Evolutionary conservation across 331 rosid species (phyloP).

Genomic region (Stylosanthes scabra): DNA sequence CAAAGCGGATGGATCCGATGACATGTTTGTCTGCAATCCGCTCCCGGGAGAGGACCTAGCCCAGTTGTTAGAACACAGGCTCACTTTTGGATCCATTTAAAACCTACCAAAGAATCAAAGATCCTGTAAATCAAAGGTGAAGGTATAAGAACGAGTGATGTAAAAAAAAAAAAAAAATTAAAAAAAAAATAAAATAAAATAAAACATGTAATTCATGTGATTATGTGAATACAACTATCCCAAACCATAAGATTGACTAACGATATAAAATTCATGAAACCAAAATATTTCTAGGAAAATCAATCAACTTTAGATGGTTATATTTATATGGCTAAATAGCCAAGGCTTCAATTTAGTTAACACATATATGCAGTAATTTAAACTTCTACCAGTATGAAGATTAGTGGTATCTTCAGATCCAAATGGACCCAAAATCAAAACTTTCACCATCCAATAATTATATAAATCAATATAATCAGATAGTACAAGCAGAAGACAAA

Average conservation of each 20-base stretch:
- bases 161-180: not conserved
- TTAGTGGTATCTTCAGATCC: slow-evolving; percentile 31
- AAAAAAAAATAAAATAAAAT: not conserved
- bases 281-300: slow-evolving; percentile 10
- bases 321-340: slow-evolving; percentile 9
- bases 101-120: slow-evolving; percentile 33
- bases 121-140: slow-evolving; percentile 39
- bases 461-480: not conserved
- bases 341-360: slow-evolving; percentile 36
- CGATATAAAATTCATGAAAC: slow-evolving; percentile 24
- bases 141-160: slow-evolving; percentile 18
- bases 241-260: slow-evolving; percentile 7
- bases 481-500: slow-evolving; percentile 8
- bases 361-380: slow-evolving; percentile 13
- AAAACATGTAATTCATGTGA: not conserved
- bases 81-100: slow-evolving; percentile 70
- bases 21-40: slow-evolving; percentile 47
- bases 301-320: slow-evolving; percentile 17
- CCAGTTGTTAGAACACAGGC: slow-evolving; percentile 59
- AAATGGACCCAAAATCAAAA: slow-evolving; percentile 15
- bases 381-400: slow-evolving; percentile 20
- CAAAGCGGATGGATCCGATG: slow-evolving; percentile 52
- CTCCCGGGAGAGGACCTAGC: slow-evolving; percentile 49
- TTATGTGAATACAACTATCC: slow-evolving; percentile 23
- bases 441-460: slow-evolving; percentile 6